Conservation (phyloP, 225 moss, liverwort and hornwort genomes). For the Polytrichum commune region DNA sequence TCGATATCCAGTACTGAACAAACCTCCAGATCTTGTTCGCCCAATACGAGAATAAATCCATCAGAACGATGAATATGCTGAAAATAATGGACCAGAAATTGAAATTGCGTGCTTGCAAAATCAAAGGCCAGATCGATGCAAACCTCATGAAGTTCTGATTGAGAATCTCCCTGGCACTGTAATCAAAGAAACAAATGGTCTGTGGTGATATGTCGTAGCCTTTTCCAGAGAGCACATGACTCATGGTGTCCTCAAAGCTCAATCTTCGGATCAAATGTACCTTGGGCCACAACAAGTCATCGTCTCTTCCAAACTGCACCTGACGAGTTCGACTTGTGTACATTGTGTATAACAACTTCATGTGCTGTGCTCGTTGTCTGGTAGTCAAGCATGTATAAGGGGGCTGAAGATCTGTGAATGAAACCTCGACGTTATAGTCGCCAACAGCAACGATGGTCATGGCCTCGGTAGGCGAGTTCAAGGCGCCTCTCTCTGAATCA, state of each 20-base stretch:
- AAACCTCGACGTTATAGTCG: no score
- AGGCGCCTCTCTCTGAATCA: no score
- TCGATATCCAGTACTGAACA: constrained; percentile 25
- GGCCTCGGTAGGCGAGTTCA: no score
- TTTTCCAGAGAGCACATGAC: constrained; percentile 25
- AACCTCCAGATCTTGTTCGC: constrained; percentile 35
- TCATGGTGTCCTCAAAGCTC: constrained; percentile 19
- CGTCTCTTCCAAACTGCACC: constrained; percentile 26
- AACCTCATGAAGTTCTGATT: constrained; percentile 51
- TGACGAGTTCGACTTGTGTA: no score
- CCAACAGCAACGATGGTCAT: no score
- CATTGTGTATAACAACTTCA: background rate
- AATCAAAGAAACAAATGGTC: constrained; percentile 28
- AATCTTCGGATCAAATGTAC: constrained; percentile 31
- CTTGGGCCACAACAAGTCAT: constrained; percentile 33
- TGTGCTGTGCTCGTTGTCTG: constrained; percentile 21
- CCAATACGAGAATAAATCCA: constrained; percentile 29
- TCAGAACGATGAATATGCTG: constrained; percentile 26
- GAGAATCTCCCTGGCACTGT: constrained; percentile 15
- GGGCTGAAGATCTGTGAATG: no score
- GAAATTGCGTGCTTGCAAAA: constrained; percentile 35
- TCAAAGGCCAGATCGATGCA: constrained; percentile 44
- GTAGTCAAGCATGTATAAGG: constrained; percentile 29
- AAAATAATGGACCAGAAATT: constrained; percentile 35
- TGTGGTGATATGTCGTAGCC: background rate